Conservation (phyloP, 192 early-diverging fungal genomes). For the Phycomyces blakesleeanus region DNA sequence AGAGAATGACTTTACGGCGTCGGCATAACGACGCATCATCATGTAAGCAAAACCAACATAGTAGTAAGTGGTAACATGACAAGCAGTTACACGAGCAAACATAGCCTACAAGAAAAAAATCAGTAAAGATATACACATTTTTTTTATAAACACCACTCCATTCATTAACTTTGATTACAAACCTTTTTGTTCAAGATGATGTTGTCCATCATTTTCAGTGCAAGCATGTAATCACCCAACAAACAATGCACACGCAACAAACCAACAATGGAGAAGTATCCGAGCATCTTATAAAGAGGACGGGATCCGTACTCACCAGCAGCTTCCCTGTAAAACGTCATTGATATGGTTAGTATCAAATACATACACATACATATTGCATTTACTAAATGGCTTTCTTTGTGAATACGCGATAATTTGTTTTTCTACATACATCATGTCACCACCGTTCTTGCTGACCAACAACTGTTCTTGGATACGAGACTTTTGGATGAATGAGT, state of each 20-base stretch:
- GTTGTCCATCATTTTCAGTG: constrained; percentile 94
- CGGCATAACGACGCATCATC: constrained; percentile 97
- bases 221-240: constrained; percentile 92
- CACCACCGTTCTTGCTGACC: constrained; percentile 84
- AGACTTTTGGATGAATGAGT: constrained; percentile 94
- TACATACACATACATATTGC: too few relatives aligned
- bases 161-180: too few relatives aligned
- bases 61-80: constrained; percentile 96
- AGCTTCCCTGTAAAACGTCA: constrained; percentile 70
- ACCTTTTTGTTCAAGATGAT: constrained; percentile 88
- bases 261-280: constrained; percentile 93
- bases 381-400: too few relatives aligned
- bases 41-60: constrained; percentile 96
- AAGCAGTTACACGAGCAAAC: constrained; percentile 91
- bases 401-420: too few relatives aligned
- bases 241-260: constrained; percentile 93
- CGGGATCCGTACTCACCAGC: constrained; percentile 86
- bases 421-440: constrained; percentile 55
- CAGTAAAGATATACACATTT: too few relatives aligned
- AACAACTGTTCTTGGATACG: constrained; percentile 90
- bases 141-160: too few relatives aligned
- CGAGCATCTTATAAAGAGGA: constrained; percentile 94
- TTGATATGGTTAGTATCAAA: too few relatives aligned
- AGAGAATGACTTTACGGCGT: constrained; percentile 89
- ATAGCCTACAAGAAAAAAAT: constrained; percentile 47